Conservation (phyloP, 2,329 filamentous ascomycete genomes). For the Leptosphaerulina australis region DNA sequence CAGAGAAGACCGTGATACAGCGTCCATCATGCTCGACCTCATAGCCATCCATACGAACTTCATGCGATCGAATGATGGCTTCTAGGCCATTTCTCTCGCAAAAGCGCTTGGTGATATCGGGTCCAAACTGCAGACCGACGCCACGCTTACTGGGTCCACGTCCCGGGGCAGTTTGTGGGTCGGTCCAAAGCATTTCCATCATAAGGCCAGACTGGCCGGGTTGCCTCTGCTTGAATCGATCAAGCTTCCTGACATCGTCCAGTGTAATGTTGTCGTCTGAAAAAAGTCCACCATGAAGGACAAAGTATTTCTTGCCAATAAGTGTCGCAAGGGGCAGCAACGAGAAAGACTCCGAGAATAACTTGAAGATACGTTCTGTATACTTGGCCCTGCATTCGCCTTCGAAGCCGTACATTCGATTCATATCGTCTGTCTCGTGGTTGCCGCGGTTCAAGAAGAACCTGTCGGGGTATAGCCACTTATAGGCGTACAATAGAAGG, state of each 20-base stretch:
- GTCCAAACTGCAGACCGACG: constrained; percentile 94
- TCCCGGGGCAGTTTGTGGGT: constrained; percentile 84
- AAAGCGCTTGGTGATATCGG: constrained; percentile 94
- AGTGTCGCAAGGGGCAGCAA: constrained; percentile 89
- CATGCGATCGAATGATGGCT: constrained; percentile 94
- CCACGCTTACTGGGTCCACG: constrained; percentile 95
- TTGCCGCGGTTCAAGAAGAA: constrained; percentile 98
- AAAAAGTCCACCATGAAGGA: constrained; percentile 93
- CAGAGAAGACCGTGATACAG: constrained; percentile 99
- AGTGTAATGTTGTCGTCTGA: constrained; percentile 91
- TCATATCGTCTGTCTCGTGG: constrained; percentile 99
- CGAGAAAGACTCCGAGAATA: constrained; percentile 98
- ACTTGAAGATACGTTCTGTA: constrained; percentile 91
- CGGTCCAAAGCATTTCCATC: constrained; percentile 99
- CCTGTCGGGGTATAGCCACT: constrained; percentile 84
- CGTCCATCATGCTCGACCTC: constrained; percentile 95
- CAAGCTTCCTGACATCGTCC: constrained; percentile 91
- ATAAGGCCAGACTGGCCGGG: constrained; percentile 93
- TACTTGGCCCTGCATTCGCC: constrained; percentile 99
- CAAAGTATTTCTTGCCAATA: constrained; percentile 87
- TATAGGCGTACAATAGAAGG: constrained; percentile 91
- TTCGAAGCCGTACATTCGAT: constrained; percentile 96
- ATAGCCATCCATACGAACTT: constrained; percentile 99
- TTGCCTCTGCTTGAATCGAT: constrained; percentile 88
- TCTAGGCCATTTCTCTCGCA: constrained; percentile 95